phyloP scores from a whole-genome alignment of 345 rosid genomes.

The Cardamine resedifolia region DNA sequence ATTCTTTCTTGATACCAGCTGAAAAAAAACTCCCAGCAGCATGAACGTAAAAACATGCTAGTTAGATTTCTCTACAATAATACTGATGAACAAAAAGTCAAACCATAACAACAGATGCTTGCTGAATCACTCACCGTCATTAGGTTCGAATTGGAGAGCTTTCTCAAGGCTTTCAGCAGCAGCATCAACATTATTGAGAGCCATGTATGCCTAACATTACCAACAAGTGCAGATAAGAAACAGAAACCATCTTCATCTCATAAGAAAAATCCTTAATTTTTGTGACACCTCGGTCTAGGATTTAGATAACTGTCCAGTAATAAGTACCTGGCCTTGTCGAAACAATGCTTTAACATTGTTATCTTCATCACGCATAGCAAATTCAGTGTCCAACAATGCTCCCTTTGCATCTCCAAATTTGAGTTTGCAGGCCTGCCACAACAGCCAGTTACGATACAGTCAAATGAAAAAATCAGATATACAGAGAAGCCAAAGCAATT shows the following conservation, averaged over 20 bases:
- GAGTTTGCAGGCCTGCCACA: conserved; percentile 77
- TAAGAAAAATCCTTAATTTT: not conserved
- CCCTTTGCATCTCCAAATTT: conserved; percentile 86
- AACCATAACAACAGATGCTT: not conserved
- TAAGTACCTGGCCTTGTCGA: conserved; percentile 91
- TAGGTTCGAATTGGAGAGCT: conserved; percentile 88
- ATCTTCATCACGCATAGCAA: conserved; percentile 88
- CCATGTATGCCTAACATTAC: conserved; percentile 75
- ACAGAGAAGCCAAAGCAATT: conserved; percentile 9
- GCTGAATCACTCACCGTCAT: conserved; percentile 58
- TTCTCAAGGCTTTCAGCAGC: conserved; percentile 93
- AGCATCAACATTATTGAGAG: conserved; percentile 83
- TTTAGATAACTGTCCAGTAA: conserved; percentile 6
- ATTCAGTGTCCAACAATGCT: conserved; percentile 80
- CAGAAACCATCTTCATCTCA: not conserved
- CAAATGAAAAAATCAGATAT: not conserved
- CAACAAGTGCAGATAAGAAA: not conserved
- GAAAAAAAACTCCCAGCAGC: conserved; percentile 35
- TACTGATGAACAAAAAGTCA: not conserved
- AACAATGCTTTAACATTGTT: conserved; percentile 87
- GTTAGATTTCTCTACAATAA: not conserved
- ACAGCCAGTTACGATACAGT: conserved; percentile 8
- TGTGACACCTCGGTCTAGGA: not conserved
- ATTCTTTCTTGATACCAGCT: conserved; percentile 87
- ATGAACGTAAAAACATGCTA: not conserved